Conservation (phyloP, 2,329 filamentous ascomycete genomes). For the Trichoderma semiorbis region DNA sequence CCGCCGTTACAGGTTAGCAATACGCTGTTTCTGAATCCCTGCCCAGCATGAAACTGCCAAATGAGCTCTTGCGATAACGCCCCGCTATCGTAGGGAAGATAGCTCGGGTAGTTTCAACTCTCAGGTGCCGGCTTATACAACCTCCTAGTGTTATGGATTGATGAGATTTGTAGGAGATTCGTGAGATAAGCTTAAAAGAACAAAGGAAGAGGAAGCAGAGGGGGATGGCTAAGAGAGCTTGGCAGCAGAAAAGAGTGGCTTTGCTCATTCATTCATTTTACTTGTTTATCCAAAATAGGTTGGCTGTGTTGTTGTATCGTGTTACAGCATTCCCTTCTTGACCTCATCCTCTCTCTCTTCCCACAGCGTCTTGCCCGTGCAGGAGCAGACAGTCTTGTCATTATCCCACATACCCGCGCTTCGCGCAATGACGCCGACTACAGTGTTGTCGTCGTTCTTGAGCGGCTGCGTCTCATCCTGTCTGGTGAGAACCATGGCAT, state of each 20-base stretch:
- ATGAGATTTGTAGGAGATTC: neutral
- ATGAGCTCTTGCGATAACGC: neutral
- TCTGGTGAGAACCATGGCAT: conserved; percentile 80
- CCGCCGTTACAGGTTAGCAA: neutral
- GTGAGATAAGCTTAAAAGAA: conserved; percentile 7
- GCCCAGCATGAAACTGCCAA: conserved; percentile 5
- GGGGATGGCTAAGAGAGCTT: neutral
- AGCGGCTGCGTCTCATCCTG: conserved; percentile 53
- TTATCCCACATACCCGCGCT: conserved; percentile 99
- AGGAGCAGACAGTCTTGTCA: conserved; percentile 96
- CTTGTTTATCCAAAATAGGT: neutral
- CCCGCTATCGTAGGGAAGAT: neutral
- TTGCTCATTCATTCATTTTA: neutral
- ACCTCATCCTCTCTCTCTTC: conserved; percentile 91
- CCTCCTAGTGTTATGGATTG: neutral
- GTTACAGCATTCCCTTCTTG: conserved; percentile 79
- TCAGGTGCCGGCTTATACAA: neutral
- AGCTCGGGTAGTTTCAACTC: neutral
- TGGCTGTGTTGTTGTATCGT: neutral
- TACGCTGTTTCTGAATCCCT: neutral
- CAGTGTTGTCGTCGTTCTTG: conserved; percentile 75
- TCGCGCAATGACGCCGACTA: conserved; percentile 90
- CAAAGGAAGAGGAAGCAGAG: neutral
- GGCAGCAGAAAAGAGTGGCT: neutral
- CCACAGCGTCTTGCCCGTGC: conserved; percentile 97